Conservation (phyloP, 2,329 filamentous ascomycete genomes). For the Neopestalotiopsis sp. region DNA sequence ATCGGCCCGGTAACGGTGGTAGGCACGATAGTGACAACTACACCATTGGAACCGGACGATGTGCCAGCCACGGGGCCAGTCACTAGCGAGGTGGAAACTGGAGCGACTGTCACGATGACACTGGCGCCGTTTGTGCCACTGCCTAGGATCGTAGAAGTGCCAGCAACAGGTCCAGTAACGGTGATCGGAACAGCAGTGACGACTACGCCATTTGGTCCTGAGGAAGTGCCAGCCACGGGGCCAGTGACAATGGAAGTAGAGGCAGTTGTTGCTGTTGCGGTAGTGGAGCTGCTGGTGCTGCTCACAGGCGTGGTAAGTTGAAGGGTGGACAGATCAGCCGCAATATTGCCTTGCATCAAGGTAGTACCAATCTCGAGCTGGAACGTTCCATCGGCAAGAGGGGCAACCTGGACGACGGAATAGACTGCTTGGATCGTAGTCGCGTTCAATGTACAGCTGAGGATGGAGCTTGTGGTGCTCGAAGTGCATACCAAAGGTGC, state of each 20-base stretch:
- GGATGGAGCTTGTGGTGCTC: neutral
- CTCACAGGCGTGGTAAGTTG: neutral
- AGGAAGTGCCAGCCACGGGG: neutral
- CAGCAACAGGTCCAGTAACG: too few relatives aligned
- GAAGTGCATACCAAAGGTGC: conserved; percentile 1
- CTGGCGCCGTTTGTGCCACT: neutral
- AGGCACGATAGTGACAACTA: neutral
- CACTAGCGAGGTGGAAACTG: neutral
- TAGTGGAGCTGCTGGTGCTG: neutral
- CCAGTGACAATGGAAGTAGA: neutral
- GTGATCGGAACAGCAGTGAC: neutral
- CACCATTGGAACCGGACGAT: neutral
- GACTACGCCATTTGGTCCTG: neutral
- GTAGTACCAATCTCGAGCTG: conserved; percentile 3
- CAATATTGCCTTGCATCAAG: neutral
- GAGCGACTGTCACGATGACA: neutral
- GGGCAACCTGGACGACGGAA: neutral
- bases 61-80: neutral
- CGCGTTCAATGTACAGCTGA: neutral
- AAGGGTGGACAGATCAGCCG: neutral
- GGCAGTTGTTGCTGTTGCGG: neutral
- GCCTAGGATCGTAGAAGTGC: too few relatives aligned
- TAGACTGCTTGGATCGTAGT: neutral
- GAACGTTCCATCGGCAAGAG: neutral
- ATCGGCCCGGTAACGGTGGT: neutral